Evolutionary conservation across 2,329 filamentous ascomycete genomes (phyloP).

Genomic region (Fusarium sulawesiense): DNA sequence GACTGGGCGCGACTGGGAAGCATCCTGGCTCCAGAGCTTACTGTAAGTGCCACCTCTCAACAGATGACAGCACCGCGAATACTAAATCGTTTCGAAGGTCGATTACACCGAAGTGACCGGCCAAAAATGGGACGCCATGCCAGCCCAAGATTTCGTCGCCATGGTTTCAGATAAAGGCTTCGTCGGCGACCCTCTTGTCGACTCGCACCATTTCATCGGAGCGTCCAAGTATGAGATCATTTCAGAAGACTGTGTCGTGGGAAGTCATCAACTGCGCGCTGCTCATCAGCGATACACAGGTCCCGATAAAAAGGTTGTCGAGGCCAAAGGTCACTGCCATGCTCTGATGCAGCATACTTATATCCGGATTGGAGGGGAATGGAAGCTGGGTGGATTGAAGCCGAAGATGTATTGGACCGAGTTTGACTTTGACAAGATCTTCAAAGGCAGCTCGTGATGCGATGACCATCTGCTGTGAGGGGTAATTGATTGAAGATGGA

Average conservation of each 20-base stretch:
- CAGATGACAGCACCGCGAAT: neutral
- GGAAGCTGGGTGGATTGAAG: slow-evolving; percentile 11
- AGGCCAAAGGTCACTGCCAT: slow-evolving; percentile 9
- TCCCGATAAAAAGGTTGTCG: neutral
- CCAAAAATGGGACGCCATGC: slow-evolving; percentile 5
- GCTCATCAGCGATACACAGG: slow-evolving; percentile 14
- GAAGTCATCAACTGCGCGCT: slow-evolving; percentile 5
- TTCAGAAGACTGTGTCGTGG: neutral
- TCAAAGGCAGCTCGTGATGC: neutral
- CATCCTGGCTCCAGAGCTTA: neutral
- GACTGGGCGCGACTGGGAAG: neutral
- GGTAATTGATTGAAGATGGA: too few species aligned
- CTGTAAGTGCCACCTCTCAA: neutral
- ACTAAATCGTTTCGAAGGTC: neutral
- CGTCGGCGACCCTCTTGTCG: slow-evolving; percentile 3
- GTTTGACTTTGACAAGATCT: slow-evolving; percentile 1
- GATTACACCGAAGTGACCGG: neutral
- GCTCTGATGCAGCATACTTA: slow-evolving; percentile 15
- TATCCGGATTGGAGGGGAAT: neutral
- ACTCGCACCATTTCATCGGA: slow-evolving; percentile 10
- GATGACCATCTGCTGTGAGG: neutral
- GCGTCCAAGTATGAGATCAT: neutral
- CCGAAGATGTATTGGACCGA: slow-evolving; percentile 10
- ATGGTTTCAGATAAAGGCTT: slow-evolving; percentile 6
- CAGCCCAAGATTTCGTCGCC: slow-evolving; percentile 4